Evolutionary conservation across 2,329 filamentous ascomycete species (phyloP).

Genomic region (Xylariaceae sp.): DNA sequence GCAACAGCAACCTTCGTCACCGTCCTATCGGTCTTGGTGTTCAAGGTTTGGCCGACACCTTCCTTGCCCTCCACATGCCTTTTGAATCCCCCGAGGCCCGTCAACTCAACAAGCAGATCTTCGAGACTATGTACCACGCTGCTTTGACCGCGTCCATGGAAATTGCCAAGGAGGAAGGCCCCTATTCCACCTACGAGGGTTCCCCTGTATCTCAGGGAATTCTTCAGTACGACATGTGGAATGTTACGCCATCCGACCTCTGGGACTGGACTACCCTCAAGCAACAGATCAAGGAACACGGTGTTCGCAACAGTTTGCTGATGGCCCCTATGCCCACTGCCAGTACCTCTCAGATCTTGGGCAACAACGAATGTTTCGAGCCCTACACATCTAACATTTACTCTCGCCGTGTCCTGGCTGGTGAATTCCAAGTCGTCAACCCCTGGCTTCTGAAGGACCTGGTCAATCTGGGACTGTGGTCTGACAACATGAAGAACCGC

Average conservation of each 20-base stretch:
- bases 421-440: constrained; percentile 99
- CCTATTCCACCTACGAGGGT: constrained; percentile 87
- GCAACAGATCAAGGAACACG: constrained; percentile 84
- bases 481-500: constrained; percentile 99
- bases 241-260: constrained; percentile 83
- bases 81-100: constrained; percentile 95
- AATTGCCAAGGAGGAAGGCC: constrained; percentile 73
- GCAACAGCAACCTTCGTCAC: constrained; percentile 96
- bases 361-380: constrained; percentile 99
- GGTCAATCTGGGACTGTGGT: constrained; percentile 97
- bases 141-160: constrained; percentile 85
- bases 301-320: constrained; percentile 90
- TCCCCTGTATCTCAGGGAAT: constrained; percentile 92
- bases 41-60: constrained; percentile 94
- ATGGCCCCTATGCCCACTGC: constrained; percentile 98
- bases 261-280: constrained; percentile 95
- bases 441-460: constrained; percentile 97
- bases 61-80: constrained; percentile 91
- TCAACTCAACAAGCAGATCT: constrained; percentile 95
- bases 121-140: constrained; percentile 98
- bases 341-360: constrained; percentile 93
- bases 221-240: constrained; percentile 99
- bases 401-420: constrained; percentile 92
- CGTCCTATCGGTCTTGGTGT: constrained; percentile 94
- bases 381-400: constrained; percentile 99